Evolutionary conservation across 306 rosid genomes (phyloP), one percentile per base, ranked within the genome.

Genomic region (Vigna unguiculata): DNA sequence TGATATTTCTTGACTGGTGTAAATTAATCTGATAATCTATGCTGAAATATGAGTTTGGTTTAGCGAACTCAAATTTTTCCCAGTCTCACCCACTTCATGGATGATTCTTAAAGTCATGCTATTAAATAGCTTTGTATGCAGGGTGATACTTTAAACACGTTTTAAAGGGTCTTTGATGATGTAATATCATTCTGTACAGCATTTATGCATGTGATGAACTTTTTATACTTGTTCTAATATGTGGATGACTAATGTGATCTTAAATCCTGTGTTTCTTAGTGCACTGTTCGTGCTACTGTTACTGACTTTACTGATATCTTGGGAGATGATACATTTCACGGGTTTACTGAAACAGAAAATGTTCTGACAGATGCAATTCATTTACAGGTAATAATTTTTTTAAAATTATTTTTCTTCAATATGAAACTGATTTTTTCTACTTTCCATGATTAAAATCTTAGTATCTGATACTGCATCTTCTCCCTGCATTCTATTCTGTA

Each of bases 281-380:
- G 98, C 84, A 65, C 83, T 81, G 96, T 92, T 71, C 93, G 92
- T 80, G 97, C 96, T 57, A 83, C 89, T 30, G 93, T 83, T 77
- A 77, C 83, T 47, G 89, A 82, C 83, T 90, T 83, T 76, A 16
- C 32, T 62, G 89, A 85, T 57, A 75, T 75, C 53, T 55, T 82
- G 85, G 80, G 73, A 66, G 78, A 63, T 51, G 71, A 69, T 86
- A 25, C 79, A 76, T 76, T 75, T 75, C 74, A 68, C 73, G 79
- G 36, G 74, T 78, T 86, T 84, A 83, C 38, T 55, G 78, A 82
- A 75, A 60, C 74, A 20, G 86, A 84, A 75, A 79, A 84, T 83
- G 71, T 78, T 83, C 88, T 90, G 72, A 85, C 92, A 19, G 97
- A 94, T 85, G 96, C 95, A 81, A 84, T 92, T 79, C 90, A 72